phyloP scores from a whole-genome alignment of 2,329 filamentous ascomycete genomes.

The Parascedosporium putredinis region DNA sequence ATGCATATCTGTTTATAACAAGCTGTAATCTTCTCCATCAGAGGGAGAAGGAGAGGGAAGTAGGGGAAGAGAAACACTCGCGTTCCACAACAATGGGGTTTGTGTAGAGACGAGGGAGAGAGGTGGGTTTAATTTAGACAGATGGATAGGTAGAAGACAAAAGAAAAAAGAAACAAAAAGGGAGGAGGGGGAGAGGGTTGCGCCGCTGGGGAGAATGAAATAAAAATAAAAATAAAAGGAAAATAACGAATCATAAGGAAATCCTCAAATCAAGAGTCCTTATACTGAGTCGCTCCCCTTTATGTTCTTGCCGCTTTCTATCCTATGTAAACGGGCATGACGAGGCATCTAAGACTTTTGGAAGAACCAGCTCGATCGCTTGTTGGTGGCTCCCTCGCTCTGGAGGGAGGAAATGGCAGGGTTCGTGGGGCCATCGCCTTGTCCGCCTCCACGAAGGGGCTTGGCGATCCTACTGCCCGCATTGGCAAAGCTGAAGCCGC shows the following conservation, averaged over 20 bases:
- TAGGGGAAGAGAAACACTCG: background rate
- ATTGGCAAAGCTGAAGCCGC: conserved; percentile 60
- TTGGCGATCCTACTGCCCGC: conserved; percentile 60
- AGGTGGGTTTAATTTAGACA: background rate
- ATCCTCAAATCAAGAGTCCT: conserved; percentile 7
- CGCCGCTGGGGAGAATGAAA: too few species aligned
- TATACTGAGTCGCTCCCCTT: conserved; percentile 5
- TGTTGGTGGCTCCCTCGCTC: conserved; percentile 44
- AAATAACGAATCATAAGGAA: too few species aligned
- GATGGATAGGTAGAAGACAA: background rate
- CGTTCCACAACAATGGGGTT: background rate
- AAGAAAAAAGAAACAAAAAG: background rate
- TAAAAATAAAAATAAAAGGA: too few species aligned
- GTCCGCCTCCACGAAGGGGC: conserved; percentile 55
- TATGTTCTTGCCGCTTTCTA: conserved; percentile 7
- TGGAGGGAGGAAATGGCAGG: conserved; percentile 50
- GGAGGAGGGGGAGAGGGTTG: too few species aligned
- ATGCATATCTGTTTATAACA: conserved; percentile 7
- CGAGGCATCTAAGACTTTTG: conserved; percentile 40
- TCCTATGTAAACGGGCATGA: conserved; percentile 5
- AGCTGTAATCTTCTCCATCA: conserved; percentile 6
- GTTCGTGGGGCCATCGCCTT: conserved; percentile 34
- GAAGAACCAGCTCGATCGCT: conserved; percentile 68
- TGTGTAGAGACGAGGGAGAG: background rate
- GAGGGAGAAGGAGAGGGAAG: background rate